Evolutionary conservation across 2,329 filamentous ascomycete species (phyloP), one percentile per base, ranked within the genome.

Genomic region (Sclerotinia sclerotiorum): DNA sequence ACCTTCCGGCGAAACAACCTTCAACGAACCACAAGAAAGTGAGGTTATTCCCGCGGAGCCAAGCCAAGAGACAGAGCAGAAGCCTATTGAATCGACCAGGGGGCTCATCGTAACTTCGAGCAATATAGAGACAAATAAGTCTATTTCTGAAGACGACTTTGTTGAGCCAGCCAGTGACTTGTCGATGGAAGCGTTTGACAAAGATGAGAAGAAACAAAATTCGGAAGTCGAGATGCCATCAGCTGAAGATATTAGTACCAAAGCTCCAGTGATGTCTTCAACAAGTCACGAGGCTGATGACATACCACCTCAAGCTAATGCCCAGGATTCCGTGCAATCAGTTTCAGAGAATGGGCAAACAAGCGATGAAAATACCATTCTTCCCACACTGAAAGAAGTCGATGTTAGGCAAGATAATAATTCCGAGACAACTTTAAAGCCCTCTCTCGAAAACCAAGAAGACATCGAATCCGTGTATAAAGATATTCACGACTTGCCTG

Each of bases 141-240:
- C 46, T 15, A 17, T 54, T 49, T 5, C 27, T n/a, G n/a, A 61
- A 58, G 48, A 52, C 10, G 21, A 52, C 21, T 8, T 21, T 21
- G 2, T 27, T 21, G 64, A 44, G n/a, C 24, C 54, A 66, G n/a
- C 10, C 6, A 42, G 24, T 39, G 58, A 39, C 13, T 32, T 65
- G 24, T 56, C 70, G 46, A 67, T 24, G 21, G 74, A 74, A 55
- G 72, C 73, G 63, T 72, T 69, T n/a, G 73, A 74, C 63, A 72
- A 73, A 52, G 71, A 74, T 62, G 74, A 74, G 67, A 72, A 73
- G 39, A 71, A 73, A 35, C 65, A 54, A 49, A 71, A 73, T n/a
- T 72, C 72, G 10, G 65, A 68, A 21, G 15, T 70, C 15, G 65
- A 66, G 15, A 70, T 66, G 19, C 62, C 70, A 51, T 7, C 64